Evolutionary conservation across 495 filamentous ascomycete species (phyloP).

Genomic region (Aeminium ludgeri): DNA sequence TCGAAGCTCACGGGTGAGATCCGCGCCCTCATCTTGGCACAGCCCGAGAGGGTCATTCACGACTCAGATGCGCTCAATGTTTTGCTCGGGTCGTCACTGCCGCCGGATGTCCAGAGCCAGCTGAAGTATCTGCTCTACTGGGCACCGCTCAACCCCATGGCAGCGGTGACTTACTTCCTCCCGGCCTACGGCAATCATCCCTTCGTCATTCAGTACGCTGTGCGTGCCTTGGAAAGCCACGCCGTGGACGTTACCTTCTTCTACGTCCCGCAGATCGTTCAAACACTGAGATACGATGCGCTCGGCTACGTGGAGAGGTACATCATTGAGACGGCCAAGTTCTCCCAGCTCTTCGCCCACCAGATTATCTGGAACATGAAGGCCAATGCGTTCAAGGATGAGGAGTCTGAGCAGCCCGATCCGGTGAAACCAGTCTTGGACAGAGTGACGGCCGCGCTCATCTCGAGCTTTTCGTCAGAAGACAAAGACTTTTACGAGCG

Average conservation of each 20-base stretch:
- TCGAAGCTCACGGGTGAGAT: constrained; percentile 54
- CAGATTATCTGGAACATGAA: constrained; percentile 99
- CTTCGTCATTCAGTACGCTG: constrained; percentile 90
- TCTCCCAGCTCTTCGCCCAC: constrained; percentile 92
- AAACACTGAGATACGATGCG: constrained; percentile 85
- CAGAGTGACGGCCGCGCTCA: constrained; percentile 68
- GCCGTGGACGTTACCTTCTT: constrained; percentile 95
- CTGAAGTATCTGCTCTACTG: constrained; percentile 92
- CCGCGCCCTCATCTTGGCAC: constrained; percentile 59
- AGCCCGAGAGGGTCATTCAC: constrained; percentile 59
- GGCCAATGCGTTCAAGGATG: constrained; percentile 94
- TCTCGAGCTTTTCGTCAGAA: constrained; percentile 57
- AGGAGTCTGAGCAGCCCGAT: constrained; percentile 65
- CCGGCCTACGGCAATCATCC: constrained; percentile 89
- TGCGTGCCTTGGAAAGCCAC: constrained; percentile 85
- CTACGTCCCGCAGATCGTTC: constrained; percentile 94
- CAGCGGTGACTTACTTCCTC: constrained; percentile 81
- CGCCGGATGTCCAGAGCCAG: constrained; percentile 63
- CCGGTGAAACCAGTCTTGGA: constrained; percentile 84
- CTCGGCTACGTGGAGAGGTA: constrained; percentile 93
- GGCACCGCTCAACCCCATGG: constrained; percentile 83
- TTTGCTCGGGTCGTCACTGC: constrained; percentile 58
- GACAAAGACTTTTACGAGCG: constrained; percentile 82
- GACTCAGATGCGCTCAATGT: constrained; percentile 70
- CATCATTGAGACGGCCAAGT: constrained; percentile 86